Evolutionary conservation across 2,329 filamentous ascomycete species (phyloP).

Genomic region (Ceratocystis destructans): DNA sequence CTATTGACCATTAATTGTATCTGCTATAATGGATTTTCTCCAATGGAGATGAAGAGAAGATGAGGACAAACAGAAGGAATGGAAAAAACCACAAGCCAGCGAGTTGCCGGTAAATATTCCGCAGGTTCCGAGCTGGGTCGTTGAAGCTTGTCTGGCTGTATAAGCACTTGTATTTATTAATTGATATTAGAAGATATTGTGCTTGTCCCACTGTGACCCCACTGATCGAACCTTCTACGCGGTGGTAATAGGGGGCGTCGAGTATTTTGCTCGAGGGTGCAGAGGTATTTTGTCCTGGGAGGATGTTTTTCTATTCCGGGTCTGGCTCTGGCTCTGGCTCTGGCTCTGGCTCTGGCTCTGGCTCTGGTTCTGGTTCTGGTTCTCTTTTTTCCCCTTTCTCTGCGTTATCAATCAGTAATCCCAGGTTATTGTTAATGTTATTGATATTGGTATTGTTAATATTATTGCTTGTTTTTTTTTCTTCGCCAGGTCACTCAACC

Average conservation of each 20-base stretch:
- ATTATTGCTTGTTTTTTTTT: background rate
- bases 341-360: background rate
- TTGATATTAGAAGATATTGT: background rate
- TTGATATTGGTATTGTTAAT: background rate
- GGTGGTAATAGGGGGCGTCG: background rate
- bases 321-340: background rate
- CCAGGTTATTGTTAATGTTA: background rate
- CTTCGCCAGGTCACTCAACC: background rate
- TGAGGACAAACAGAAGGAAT: background rate
- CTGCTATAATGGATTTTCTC: background rate
- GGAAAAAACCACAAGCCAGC: background rate
- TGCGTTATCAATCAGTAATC: background rate
- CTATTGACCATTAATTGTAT: background rate
- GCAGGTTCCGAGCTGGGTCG: background rate
- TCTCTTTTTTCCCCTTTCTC: background rate
- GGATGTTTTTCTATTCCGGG: background rate
- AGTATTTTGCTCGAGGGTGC: background rate
- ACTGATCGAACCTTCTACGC: background rate
- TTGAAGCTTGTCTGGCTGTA: background rate
- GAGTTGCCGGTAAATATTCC: conserved; percentile 4
- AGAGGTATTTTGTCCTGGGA: background rate
- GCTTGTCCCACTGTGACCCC: background rate
- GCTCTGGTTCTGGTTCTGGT: background rate
- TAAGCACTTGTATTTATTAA: background rate
- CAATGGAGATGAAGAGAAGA: background rate